Evolutionary conservation across 768 basidiomycete species (phyloP).

Genomic region (Tylopilus subfusipes): DNA sequence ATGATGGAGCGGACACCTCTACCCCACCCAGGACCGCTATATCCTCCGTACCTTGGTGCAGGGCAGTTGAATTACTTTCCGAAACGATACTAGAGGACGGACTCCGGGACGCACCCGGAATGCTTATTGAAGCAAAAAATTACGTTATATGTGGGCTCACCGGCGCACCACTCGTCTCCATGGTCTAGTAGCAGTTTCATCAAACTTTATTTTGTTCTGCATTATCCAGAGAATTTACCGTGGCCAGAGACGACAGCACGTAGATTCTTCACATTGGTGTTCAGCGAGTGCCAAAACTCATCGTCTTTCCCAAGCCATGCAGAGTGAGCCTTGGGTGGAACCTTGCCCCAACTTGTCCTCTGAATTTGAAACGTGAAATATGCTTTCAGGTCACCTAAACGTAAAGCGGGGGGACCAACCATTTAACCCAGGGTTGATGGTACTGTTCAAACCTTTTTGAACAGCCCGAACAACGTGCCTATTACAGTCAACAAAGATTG

Average conservation of each 20-base stretch:
- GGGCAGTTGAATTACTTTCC: not conserved
- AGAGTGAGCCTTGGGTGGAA: slow-evolving; percentile 56
- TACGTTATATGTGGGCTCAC: slow-evolving; percentile 56
- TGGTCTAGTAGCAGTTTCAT: slow-evolving; percentile 50
- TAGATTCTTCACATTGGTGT: slow-evolving; percentile 56
- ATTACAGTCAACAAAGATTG: not conserved
- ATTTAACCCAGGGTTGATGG: slow-evolving; percentile 41
- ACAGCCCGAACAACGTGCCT: slow-evolving; percentile 33
- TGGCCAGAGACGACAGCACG: slow-evolving; percentile 70
- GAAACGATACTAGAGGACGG: not conserved
- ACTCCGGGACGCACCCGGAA: slow-evolving; percentile 55
- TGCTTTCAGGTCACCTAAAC: not conserved
- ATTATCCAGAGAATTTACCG: slow-evolving; percentile 37
- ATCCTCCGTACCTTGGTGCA: slow-evolving; percentile 58
- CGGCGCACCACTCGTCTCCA: slow-evolving; percentile 76
- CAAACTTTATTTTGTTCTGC: not conserved
- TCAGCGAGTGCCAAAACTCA: slow-evolving; percentile 62
- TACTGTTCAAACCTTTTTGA: slow-evolving; percentile 35
- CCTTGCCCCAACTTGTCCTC: slow-evolving; percentile 53
- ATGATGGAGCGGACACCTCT: slow-evolving; percentile 63
- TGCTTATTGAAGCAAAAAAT: slow-evolving; percentile 78
- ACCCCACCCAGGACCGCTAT: slow-evolving; percentile 52
- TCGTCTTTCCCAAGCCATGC: slow-evolving; percentile 44
- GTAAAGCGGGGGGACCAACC: slow-evolving; percentile 23
- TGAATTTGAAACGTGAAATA: slow-evolving; percentile 22